Base-by-base conservation (phyloP, 441 rosid genomes). In the Brassica hybrid region DNA sequence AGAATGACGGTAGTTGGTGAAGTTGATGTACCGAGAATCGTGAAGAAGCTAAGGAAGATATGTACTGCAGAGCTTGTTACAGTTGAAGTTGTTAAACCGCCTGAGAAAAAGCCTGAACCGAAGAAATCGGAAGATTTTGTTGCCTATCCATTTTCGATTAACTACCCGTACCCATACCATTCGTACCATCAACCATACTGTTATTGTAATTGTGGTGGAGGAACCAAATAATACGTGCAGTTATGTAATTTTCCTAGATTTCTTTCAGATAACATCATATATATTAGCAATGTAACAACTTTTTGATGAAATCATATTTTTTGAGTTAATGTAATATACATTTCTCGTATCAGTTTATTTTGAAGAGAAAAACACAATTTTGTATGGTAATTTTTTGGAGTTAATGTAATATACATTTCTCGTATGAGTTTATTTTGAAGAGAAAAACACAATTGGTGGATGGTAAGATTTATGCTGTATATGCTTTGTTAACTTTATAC, bases 1-100 rank as follows among this genome's bases (percentile, higher is more conserved):
- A 89, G 88, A 81, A 19, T 91, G 82, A 93, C 93, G 1, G 84
- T 89, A 19, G 80, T 74, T 0, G 94, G 94, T 57, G 82, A 71
- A n/a, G n/a, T n/a, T n/a, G n/a, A n/a, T n/a, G n/a, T n/a, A n/a
- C n/a, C n/a, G n/a, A n/a, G n/a, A n/a, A n/a, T n/a, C n/a, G n/a
- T n/a, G n/a, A n/a, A n/a, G n/a, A n/a, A n/a, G n/a, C n/a, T n/a
- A n/a, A n/a, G n/a, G n/a, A n/a, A n/a, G n/a, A n/a, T n/a, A n/a
- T n/a, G n/a, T n/a, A n/a, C n/a, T n/a, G n/a, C n/a, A n/a, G n/a
- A n/a, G n/a, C n/a, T n/a, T n/a, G n/a, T n/a, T n/a, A n/a, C n/a
- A n/a, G n/a, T n/a, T n/a, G n/a, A n/a, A n/a, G n/a, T n/a, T n/a
- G n/a, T n/a, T n/a, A n/a, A n/a, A n/a, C n/a, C n/a, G n/a, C n/a